Base-by-base conservation (phyloP, 176 grass and related monocot species). In the Musa troglodytarum region DNA sequence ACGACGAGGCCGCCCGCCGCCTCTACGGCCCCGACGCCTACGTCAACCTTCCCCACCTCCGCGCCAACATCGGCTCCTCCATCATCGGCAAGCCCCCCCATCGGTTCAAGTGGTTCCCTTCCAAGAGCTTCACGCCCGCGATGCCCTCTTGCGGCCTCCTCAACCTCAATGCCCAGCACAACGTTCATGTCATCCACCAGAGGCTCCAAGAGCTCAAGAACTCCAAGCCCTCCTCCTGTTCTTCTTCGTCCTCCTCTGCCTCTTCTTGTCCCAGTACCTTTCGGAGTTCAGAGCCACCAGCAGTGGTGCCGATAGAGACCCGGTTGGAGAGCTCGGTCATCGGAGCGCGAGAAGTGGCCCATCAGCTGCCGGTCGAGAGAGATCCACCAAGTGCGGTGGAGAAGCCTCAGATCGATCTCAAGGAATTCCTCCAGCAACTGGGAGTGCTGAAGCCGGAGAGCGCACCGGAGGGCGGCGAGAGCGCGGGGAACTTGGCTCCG, bases 141-240 rank as follows among this genome's bases (percentile, higher is more conserved):
- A n/a, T 91, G 10, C 95, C 95, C 3, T 74, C 95, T 0, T 99
- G 86, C 59, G 95, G 95, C 59, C 86, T 99, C 22, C 85, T 99
- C 73, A 99, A 99, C 86, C 90, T 99, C 82, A 99, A 89, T 77
- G 95, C 90, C 49, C 95, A 99, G 77, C 95, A 99, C 84, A 99
- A 99, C 75, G 95, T 99, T n/a, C 90, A 99, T 73, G 91, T 87
- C 86, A 99, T 99, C 68, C 88, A 99, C 78, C 95, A 99, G 83
- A 87, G 83, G 80, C 81, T 99, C 19, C 95, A 99, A 76, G 95
- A 99, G 81, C 85, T 99, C 64, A 94, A 94, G 80, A 79, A 75
- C 49, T 63, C 69, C 19, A 82, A 76, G 51, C 71, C n/a, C 61
- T 16, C 58, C 26, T 69, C 56, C 20, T 53, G 49, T 13, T 53